A percentile compares a stretch with the other conserved stretches of the same genome.
Evolutionary conservation across 495 filamentous ascomycete species (phyloP).

Genomic region (Lepraria neglecta): DNA sequence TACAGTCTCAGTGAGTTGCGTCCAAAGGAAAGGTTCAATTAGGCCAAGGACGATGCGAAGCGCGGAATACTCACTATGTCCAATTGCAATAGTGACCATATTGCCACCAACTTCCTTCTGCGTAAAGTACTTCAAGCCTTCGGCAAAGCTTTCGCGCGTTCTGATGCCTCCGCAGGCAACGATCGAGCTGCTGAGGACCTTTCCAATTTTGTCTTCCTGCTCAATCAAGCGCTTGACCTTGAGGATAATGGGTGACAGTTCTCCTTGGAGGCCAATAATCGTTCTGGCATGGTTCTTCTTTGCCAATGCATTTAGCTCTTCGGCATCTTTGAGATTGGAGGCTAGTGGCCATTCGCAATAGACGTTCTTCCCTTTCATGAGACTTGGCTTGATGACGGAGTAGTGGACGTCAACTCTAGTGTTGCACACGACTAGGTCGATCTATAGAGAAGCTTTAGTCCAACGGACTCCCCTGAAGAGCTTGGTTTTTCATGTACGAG

Average conservation of each 20-base stretch:
- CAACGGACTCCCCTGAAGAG: neutral
- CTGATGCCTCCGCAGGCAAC: constrained; percentile 35
- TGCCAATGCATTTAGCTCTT: constrained; percentile 39
- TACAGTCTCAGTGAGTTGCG: neutral
- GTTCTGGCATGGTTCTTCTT: constrained; percentile 36
- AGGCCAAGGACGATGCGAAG: neutral
- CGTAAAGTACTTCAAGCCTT: constrained; percentile 40
- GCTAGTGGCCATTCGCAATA: constrained; percentile 49
- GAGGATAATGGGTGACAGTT: constrained; percentile 32
- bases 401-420: constrained; percentile 52
- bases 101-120: constrained; percentile 45
- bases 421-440: constrained; percentile 52
- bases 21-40: neutral
- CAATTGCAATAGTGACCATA: constrained; percentile 46
- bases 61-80: constrained; percentile 31
- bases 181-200: constrained; percentile 48
- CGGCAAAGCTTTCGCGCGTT: constrained; percentile 31
- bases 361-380: constrained; percentile 48
- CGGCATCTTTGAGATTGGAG: constrained; percentile 30
- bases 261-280: constrained; percentile 41
- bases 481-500: neutral
- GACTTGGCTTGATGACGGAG: constrained; percentile 36
- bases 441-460: neutral
- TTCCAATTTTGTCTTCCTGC: constrained; percentile 43
- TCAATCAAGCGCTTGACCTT: constrained; percentile 45